These are phyloP conservation scores for Parietichytrium sp. DNA, from an alignment of 108 stramenopile genomes.

Conservation along the genomic window DNA sequence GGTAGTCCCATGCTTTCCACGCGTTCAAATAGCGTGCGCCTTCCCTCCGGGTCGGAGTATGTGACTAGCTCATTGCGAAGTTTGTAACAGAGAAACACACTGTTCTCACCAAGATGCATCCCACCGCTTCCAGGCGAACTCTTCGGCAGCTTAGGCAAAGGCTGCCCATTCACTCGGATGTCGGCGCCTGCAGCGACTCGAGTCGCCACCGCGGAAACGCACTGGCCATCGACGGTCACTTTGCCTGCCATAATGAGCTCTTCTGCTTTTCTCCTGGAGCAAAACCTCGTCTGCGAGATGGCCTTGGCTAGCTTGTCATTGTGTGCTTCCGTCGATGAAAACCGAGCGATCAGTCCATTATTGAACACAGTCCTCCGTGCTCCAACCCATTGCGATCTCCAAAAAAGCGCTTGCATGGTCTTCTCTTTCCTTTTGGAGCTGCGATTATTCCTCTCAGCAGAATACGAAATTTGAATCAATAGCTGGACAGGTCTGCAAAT, in stretches of 20 bases:
- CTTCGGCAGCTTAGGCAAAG: neutral
- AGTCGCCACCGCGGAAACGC: neutral
- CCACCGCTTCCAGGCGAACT: neutral
- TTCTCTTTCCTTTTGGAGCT: too few species aligned
- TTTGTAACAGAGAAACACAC: conserved; percentile 37
- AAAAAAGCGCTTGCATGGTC: too few species aligned
- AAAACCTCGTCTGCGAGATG: neutral
- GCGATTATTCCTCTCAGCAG: too few species aligned
- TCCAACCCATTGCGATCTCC: too few species aligned
- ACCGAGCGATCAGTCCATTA: too few species aligned
- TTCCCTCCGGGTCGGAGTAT: conserved; percentile 31
- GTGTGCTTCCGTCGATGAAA: too few species aligned
- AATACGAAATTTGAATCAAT: too few species aligned
- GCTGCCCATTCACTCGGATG: neutral
- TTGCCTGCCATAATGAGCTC: neutral
- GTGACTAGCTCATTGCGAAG: conserved; percentile 37
- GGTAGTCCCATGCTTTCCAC: conserved; percentile 4
- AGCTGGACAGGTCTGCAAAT: too few species aligned
- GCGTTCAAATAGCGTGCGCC: conserved; percentile 42
- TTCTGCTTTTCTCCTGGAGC: conserved; percentile 29
- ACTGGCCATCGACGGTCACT: conserved; percentile 31
- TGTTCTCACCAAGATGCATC: neutral
- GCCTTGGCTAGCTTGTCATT: neutral
- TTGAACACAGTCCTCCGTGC: too few species aligned
- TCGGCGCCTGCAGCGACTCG: neutral